phyloP scores from a whole-genome alignment of 495 filamentous ascomycete species.

The Trypethelium eluteriae region DNA sequence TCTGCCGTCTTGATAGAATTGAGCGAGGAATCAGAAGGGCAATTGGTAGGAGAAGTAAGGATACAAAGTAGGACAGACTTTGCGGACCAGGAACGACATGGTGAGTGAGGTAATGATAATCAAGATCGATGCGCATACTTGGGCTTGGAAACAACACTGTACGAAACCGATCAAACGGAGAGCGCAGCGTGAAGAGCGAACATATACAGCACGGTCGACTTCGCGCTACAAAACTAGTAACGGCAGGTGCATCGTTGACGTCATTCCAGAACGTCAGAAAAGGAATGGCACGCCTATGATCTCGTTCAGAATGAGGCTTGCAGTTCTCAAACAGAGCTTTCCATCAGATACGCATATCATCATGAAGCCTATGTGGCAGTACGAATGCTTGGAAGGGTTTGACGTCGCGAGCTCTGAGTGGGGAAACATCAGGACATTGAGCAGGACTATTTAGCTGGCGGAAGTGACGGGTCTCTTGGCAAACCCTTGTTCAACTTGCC shows the following conservation, averaged over 20 bases:
- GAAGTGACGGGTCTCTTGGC: no score
- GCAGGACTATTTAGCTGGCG: no score
- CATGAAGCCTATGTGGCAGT: no score
- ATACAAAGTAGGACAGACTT: slow-evolving; percentile 20
- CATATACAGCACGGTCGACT: background rate
- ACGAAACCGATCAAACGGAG: background rate
- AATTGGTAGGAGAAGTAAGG: slow-evolving; percentile 20
- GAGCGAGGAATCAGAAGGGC: slow-evolving; percentile 19
- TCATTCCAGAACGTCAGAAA: background rate
- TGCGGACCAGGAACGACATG: slow-evolving; percentile 22
- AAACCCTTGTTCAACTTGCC: no score
- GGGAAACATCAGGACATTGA: no score
- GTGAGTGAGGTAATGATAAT: slow-evolving; percentile 19
- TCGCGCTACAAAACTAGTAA: background rate
- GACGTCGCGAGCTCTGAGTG: no score
- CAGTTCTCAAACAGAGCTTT: background rate
- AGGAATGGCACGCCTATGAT: background rate
- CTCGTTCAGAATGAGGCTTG: background rate
- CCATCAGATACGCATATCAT: background rate
- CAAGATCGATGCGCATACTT: background rate
- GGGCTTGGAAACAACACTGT: background rate
- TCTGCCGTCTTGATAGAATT: slow-evolving; percentile 22
- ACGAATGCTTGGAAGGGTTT: no score
- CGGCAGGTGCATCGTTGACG: background rate
- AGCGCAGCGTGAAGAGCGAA: background rate